Conservation (phyloP, 441 rosid species). For the Theobroma grandiflorum region DNA sequence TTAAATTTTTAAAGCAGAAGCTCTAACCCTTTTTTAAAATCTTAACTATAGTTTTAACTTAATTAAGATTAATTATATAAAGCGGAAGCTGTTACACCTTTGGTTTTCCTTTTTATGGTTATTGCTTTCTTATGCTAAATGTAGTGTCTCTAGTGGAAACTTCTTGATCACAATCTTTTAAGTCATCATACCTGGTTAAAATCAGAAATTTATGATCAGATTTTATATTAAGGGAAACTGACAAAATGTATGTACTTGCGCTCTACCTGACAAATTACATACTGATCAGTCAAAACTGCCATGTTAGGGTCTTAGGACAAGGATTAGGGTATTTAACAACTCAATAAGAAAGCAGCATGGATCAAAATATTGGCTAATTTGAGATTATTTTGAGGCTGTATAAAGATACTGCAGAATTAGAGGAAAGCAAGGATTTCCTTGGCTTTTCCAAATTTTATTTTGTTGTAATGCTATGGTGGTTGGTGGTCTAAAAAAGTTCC, state of each 20-base stretch:
- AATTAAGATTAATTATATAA: not conserved
- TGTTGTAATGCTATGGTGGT: not conserved
- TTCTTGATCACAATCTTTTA: slow-evolving; percentile 11
- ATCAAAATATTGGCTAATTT: not conserved
- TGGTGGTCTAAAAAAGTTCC: not conserved
- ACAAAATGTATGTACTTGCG: not conserved
- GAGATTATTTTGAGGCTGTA: not conserved
- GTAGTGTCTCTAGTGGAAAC: not conserved
- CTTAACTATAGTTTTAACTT: not conserved
- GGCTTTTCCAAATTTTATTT: not conserved
- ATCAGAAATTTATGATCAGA: not conserved
- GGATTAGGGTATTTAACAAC: not conserved
- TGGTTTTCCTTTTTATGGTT: not conserved
- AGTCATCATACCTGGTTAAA: too few species aligned
- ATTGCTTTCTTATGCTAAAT: not conserved
- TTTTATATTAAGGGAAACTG: not conserved
- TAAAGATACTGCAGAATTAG: not conserved
- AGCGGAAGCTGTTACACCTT: not conserved
- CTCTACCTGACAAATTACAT: not conserved
- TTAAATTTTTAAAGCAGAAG: not conserved
- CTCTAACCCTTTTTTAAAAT: not conserved
- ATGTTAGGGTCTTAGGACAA: not conserved
- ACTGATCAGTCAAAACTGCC: not conserved
- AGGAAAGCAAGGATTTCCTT: not conserved
- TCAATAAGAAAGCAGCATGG: not conserved